Base-by-base conservation (phyloP, 768 basidiomycete species). In the Termitomyces bulborhizus region DNA sequence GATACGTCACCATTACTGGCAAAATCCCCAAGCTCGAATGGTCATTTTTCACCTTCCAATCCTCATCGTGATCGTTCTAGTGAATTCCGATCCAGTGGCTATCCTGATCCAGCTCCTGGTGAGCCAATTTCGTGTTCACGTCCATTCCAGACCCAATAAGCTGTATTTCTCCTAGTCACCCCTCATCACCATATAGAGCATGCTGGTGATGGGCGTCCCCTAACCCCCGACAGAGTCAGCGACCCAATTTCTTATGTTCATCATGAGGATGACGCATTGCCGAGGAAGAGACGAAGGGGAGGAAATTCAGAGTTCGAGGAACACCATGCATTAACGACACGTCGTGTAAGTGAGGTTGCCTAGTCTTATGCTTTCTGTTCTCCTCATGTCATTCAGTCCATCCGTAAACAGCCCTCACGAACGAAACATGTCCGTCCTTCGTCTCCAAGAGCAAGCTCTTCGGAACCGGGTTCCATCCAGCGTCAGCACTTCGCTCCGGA, bases 251-350 rank as follows among this genome's bases (percentile, higher is more conserved):
- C 56, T 53, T 49, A 67, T 65, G 47, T 65, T 55, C 37, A 58
- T 31, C 34, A 47, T 21, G 72, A 70, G 18, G 68, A 65, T 55
- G 53, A 63, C 36, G 60, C 54, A 21, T 40, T 56, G 26, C 68
- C 70, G 37, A 78, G 73, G 68, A 85, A 83, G 72, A 76, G 81
- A 51, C 77, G 80, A 57, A 76, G 73, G 55, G 64, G 67, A 32
- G 65, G 63, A 18, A 74, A 79, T 46, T 77, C 80, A 46, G 85
- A 87, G 61, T 70, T 75, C 4, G 82, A 42, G n/a, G 51, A 83
- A 62, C 81, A 84, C 64, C 74, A 75, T 26, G 76, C 81, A 41
- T 51, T 55, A 34, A 43, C 47, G 51, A 54, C 59, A 59, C 74
- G 76, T 72, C 83, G 85, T 63, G 86, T 88, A 72, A 67, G 85